phyloP scores from a whole-genome alignment of 2,329 filamentous ascomycete species.

The Colletotrichum aenigma region DNA sequence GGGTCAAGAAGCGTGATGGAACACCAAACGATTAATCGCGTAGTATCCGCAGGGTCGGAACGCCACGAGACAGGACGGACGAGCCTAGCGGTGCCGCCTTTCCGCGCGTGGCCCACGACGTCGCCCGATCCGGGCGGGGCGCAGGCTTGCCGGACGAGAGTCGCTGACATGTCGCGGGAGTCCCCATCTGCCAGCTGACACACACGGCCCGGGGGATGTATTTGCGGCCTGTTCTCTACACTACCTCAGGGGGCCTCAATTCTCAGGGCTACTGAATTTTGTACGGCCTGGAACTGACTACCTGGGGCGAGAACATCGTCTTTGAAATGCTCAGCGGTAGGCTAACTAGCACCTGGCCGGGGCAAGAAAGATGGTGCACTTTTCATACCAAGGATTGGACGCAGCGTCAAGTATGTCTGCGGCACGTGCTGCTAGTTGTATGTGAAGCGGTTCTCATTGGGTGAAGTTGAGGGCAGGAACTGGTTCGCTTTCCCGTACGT shows the following conservation, averaged over 20 bases:
- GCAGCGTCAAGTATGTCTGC: not conserved
- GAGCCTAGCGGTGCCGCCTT: conserved; percentile 14
- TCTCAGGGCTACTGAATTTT: not conserved
- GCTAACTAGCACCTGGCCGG: not conserved
- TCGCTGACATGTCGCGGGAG: not conserved
- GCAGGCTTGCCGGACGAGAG: not conserved
- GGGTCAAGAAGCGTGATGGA: not conserved
- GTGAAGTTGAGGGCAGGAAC: not conserved
- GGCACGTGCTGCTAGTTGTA: not conserved
- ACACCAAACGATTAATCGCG: not conserved
- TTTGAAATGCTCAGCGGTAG: not conserved
- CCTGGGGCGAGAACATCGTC: not conserved
- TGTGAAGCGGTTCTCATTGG: conserved; percentile 1
- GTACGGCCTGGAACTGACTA: not conserved
- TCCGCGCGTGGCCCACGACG: conserved; percentile 11
- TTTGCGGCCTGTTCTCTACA: not conserved
- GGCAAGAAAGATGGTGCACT: not conserved
- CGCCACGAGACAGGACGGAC: not conserved
- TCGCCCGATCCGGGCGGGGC: conserved; percentile 16
- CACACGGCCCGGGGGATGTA: not conserved
- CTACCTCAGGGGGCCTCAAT: not conserved
- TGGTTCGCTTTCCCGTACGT: not conserved
- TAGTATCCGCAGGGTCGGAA: not conserved
- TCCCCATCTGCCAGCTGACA: conserved; percentile 11
- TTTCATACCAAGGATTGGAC: not conserved